phyloP scores from a whole-genome alignment of 768 basidiomycete genomes.

The Leccinum uliginosum region DNA sequence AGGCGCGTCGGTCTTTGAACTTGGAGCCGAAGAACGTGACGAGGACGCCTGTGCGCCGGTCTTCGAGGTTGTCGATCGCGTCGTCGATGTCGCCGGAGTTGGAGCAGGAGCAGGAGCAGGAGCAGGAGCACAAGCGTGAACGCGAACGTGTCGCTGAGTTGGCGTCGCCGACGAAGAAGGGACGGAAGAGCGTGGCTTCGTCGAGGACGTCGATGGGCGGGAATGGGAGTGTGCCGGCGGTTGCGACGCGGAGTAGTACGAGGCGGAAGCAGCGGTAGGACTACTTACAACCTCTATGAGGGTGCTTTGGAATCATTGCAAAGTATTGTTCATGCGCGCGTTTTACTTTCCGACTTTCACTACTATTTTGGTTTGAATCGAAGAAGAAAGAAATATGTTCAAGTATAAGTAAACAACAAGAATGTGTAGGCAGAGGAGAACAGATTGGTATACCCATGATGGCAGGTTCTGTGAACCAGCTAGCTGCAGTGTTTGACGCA shows the following conservation, averaged over 20 bases:
- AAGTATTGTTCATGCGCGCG: too few relatives aligned
- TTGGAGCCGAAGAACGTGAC: not conserved
- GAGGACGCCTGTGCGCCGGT: conserved; percentile 32
- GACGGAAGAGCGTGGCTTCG: conserved; percentile 20
- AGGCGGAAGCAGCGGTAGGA: conserved; percentile 28
- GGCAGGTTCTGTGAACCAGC: too few relatives aligned
- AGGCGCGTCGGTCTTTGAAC: not conserved
- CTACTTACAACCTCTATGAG: not conserved
- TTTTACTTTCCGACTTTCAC: too few relatives aligned
- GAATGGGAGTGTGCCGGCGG: conserved; percentile 7
- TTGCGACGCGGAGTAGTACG: conserved; percentile 26
- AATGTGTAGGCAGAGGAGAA: too few relatives aligned
- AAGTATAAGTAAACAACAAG: too few relatives aligned
- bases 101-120: not conserved
- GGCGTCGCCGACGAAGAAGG: conserved; percentile 22
- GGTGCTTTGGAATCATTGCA: too few relatives aligned
- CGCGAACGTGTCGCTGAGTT: conserved; percentile 4
- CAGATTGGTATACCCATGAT: too few relatives aligned
- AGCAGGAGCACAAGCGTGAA: not conserved
- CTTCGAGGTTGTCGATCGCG: conserved; percentile 36
- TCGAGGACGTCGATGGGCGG: conserved; percentile 8
- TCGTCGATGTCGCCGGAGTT: conserved; percentile 33
- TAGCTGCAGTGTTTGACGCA: too few relatives aligned
- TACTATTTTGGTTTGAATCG: too few relatives aligned
- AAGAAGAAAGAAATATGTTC: too few relatives aligned